Evolutionary conservation across 768 basidiomycete species (phyloP), one percentile per base, ranked within the genome.

Genomic region (Boletus barrowsii): DNA sequence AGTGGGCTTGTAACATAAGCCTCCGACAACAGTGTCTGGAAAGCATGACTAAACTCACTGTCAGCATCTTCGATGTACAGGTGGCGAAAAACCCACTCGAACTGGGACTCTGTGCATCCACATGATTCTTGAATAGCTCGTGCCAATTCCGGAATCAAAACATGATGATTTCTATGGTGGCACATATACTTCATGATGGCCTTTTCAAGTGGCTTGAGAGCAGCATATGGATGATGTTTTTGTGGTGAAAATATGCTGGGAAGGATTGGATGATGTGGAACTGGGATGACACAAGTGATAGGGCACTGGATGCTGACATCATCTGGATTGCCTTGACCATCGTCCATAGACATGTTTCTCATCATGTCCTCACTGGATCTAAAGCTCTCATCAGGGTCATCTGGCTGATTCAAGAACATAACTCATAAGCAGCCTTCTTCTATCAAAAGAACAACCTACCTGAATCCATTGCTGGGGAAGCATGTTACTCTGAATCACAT

Each of bases 1-100:
- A 69, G 61, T 22, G 66, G 70, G 39, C 62, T 68, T 22, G 70
- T 68, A 32, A 69, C 56, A 33, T 66, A 70, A 41, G 62, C 70
- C 39, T 69, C 70, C 37, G 54, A 60, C 14, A 69, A 44, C 10
- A 69, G 37, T 41, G 33, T 36, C 33, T 70, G 54, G 10, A 68
- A 4, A 24, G 66, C 57, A 47, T 42, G n/a, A 10, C 68, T 69
- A 6, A 35, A 33, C 33, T 14, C 32, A 29, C 7, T 29, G 39
- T 60, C 20, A 59, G 35, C 5, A 33, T 30, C 30, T n/a, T n/a
- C 10, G 26, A 43, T 14, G 5, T 18, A 18, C 17, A 47, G 8
- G 33, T 42, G 10, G 44, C 17, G 33, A 52, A 55, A 24, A 29
- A 56, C 64, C 10, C 10, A 69, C 68, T 42, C 11, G 42, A 72